Percentiles rank a stretch among this genome's conserved stretches.
Conservation (phyloP, 768 basidiomycete species). For the Auriscalpium vulgare region DNA sequence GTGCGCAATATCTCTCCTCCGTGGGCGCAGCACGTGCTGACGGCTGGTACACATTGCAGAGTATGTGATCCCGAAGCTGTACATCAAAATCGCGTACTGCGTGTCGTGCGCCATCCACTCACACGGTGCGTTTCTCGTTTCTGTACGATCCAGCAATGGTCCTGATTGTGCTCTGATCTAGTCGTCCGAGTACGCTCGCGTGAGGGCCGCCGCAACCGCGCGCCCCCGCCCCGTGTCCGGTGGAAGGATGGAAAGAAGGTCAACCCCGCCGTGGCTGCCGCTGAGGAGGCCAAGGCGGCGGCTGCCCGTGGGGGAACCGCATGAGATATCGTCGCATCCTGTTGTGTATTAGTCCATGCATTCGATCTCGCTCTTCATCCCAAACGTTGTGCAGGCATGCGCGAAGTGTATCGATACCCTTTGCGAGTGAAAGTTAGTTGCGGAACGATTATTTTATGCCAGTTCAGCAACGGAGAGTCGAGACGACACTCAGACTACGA, state of each 20-base stretch:
- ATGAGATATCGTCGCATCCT: slow-evolving; percentile 3
- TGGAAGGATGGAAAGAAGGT: slow-evolving; percentile 97
- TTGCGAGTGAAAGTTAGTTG: no score
- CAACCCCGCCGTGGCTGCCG: slow-evolving; percentile 91
- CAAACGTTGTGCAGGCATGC: no score
- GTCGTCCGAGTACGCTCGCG: slow-evolving; percentile 97
- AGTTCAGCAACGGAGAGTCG: not conserved
- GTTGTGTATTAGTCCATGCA: slow-evolving; percentile 12
- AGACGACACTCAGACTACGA: not conserved
- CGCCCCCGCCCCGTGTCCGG: slow-evolving; percentile 89
- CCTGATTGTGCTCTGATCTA: slow-evolving; percentile 21
- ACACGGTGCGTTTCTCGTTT: slow-evolving; percentile 57
- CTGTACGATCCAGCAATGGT: not conserved
- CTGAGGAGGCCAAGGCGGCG: slow-evolving; percentile 75
- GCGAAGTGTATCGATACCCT: no score
- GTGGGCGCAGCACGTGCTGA: no score
- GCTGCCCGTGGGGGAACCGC: slow-evolving; percentile 16
- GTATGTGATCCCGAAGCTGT: slow-evolving; percentile 93
- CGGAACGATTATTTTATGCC: no score
- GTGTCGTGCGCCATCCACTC: slow-evolving; percentile 99
- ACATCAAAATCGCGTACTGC: slow-evolving; percentile 98
- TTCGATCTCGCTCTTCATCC: not conserved
- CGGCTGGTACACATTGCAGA: slow-evolving; percentile 37
- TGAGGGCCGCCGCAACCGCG: slow-evolving; percentile 94
- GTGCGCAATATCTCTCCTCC: slow-evolving; percentile 35